Evolutionary conservation across 2,329 filamentous ascomycete genomes (phyloP), one percentile per base, ranked within the genome.

Genomic region (Periconia sp.): DNA sequence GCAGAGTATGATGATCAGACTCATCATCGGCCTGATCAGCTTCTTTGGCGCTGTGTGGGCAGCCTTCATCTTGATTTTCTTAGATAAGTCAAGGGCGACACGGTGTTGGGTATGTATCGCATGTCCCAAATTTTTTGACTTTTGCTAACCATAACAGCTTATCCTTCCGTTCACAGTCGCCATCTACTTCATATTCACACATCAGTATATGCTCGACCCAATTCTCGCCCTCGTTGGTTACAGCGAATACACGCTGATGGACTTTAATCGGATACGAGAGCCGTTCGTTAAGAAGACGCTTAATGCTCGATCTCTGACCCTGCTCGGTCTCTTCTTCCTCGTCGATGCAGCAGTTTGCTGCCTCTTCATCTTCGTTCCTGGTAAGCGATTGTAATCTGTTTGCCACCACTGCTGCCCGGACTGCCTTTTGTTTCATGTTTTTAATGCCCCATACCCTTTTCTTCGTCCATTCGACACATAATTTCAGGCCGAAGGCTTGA

Each of bases 221-320:
- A 77, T 96, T 50, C 84, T 97, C 69, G 94, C 91, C 4, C 79
- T 97, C 15, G 70, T 88, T n/a, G 92, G 92, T 24, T 87, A 86
- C 69, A 96, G 92, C 75, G 95, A 99, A 75, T 96, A 97, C 74
- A 96, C 92, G 0, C 91, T 95, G 36, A 92, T 96, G 78, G 88
- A 86, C 70, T 96, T 95, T 76, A 87, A 88, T 17, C 82, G 84
- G 28, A 89, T 97, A 52, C 84, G 88, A 41, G 94, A 99, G 71
- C 89, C 91, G 0, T 99, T 94, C 66, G 88, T 99, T 41, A 87
- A 89, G 53, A 88, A 85, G 63, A 83, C 97, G 15, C 80, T 99
- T 42, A 84, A 84, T 55, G 92, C 92, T 68, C 87, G 94, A 45
- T 86, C 94, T 0, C 65, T 89, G 30, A 91, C 94, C 74, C 89